phyloP scores from a whole-genome alignment of 1,284 basidiomycete species.

The Lentinula novae-zelandiae region DNA sequence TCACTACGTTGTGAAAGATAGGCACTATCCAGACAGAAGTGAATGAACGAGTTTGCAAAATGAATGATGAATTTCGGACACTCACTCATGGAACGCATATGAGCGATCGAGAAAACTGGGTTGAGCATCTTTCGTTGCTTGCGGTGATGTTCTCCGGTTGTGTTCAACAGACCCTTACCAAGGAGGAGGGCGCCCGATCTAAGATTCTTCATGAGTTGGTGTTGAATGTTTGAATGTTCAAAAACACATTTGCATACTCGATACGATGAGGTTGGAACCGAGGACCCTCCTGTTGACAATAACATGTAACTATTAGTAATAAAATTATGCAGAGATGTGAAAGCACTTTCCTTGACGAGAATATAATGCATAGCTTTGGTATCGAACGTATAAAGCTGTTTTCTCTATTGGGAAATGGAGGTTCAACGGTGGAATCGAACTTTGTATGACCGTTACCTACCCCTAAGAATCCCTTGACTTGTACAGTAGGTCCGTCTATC shows the following conservation, averaged over 20 bases:
- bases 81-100: constrained; percentile 27
- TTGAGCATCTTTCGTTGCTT: constrained; percentile 35
- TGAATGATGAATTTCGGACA: background rate
- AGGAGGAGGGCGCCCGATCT: background rate
- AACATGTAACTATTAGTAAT: too few relatives aligned
- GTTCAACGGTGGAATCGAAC: background rate
- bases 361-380: constrained; percentile 30
- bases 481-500: background rate
- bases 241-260: background rate
- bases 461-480: background rate
- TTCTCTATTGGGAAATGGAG: constrained; percentile 16
- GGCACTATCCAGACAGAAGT: constrained; percentile 1
- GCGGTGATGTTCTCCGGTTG: constrained; percentile 28
- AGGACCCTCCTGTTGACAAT: background rate
- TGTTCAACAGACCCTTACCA: constrained; percentile 1
- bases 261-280: background rate
- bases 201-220: background rate
- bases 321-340: too few relatives aligned
- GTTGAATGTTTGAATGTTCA: background rate
- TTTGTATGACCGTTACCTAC: background rate
- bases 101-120: constrained; percentile 33
- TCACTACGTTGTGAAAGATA: constrained; percentile 11
- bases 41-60: background rate
- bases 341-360: constrained; percentile 23
- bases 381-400: constrained; percentile 25